Percentiles rank a stretch among this genome's conserved stretches.
Conservation (phyloP, 129 eudicot genomes). For the Smallanthus sonchifolius region DNA sequence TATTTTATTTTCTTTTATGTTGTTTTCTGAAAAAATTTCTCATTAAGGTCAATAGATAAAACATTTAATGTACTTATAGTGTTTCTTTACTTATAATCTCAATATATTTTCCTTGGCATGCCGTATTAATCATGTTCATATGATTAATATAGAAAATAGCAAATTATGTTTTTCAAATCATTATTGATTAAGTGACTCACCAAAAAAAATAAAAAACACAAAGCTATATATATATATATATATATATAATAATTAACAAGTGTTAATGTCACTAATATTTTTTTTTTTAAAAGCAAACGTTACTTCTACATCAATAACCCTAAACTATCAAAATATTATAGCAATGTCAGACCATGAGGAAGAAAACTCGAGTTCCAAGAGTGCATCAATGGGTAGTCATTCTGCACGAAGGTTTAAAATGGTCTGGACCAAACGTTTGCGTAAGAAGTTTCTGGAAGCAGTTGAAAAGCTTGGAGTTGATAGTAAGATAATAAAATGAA, state of each 20-base stretch:
- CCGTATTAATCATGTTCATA: not conserved
- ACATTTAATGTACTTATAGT: not conserved
- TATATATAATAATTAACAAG: too few relatives aligned
- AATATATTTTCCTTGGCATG: not conserved
- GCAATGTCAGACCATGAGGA: not conserved
- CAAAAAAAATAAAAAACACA: too few relatives aligned
- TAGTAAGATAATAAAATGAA: slow-evolving; percentile 10
- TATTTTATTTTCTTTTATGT: not conserved
- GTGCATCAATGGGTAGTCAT: not conserved
- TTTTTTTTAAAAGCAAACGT: too few relatives aligned
- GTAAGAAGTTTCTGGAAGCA: slow-evolving; percentile 19
- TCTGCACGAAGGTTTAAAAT: slow-evolving; percentile 6
- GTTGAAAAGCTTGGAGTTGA: slow-evolving; percentile 24
- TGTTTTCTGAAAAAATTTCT: not conserved
- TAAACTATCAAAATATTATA: too few relatives aligned
- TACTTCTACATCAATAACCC: too few relatives aligned
- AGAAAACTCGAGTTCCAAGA: not conserved
- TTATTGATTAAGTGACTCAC: not conserved
- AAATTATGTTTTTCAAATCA: not conserved
- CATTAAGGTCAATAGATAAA: not conserved
- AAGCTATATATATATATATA: too few relatives aligned
- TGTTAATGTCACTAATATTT: not conserved
- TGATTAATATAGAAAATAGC: not conserved
- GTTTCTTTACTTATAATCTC: not conserved
- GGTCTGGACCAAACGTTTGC: slow-evolving; percentile 17